phyloP scores from a whole-genome alignment of 768 basidiomycete species.

The Lanmaoa rubissima region DNA sequence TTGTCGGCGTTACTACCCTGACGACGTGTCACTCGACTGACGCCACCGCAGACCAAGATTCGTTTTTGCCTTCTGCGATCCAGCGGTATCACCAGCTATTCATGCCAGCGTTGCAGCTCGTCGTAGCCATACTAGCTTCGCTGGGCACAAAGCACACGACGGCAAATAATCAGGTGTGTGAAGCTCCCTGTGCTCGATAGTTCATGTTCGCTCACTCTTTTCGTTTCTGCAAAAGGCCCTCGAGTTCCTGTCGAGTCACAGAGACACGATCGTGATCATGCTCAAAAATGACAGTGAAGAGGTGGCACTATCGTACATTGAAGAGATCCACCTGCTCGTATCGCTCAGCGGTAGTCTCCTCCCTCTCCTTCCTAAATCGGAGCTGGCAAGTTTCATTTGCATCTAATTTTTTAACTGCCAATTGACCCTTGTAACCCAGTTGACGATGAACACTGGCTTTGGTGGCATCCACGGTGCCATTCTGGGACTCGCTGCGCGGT shows the following conservation, averaged over 20 bases:
- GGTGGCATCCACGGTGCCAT: constrained; percentile 84
- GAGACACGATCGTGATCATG: constrained; percentile 79
- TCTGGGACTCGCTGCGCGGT: constrained; percentile 68
- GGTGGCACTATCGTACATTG: constrained; percentile 62
- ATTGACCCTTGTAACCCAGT: constrained; percentile 30
- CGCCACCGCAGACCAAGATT: constrained; percentile 59
- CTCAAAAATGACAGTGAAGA: constrained; percentile 71
- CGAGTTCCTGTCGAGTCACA: constrained; percentile 79
- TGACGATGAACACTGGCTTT: constrained; percentile 72
- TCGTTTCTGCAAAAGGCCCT: constrained; percentile 30
- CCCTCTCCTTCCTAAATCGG: constrained; percentile 69
- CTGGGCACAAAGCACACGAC: constrained; percentile 66
- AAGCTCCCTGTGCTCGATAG: fast-evolving
- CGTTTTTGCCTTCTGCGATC: constrained; percentile 85
- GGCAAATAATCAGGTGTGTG: constrained; percentile 63
- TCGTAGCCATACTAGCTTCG: constrained; percentile 75
- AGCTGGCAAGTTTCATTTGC: constrained; percentile 55
- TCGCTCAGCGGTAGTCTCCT: constrained; percentile 67
- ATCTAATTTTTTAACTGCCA: neutral
- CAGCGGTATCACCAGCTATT: constrained; percentile 91
- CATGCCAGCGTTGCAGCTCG: constrained; percentile 81
- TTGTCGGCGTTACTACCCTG: neutral
- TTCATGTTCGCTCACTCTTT: neutral
- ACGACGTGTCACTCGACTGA: neutral
- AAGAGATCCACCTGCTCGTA: constrained; percentile 79